Conservation (phyloP, 495 filamentous ascomycete species). For the Hyaloscypha hepaticicola region DNA sequence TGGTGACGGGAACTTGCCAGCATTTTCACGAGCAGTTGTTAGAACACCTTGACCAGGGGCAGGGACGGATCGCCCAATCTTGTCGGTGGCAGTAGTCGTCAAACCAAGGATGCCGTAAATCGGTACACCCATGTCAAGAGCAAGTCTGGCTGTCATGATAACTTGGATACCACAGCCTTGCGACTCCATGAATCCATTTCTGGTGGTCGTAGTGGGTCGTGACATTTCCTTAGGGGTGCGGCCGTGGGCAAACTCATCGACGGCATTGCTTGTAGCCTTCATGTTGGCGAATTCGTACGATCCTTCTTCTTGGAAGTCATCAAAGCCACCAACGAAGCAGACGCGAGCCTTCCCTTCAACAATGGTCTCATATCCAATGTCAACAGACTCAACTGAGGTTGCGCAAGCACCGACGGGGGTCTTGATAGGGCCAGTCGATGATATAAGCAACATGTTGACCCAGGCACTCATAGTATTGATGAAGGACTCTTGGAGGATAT, state of each 20-base stretch:
- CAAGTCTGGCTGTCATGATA: constrained; percentile 95
- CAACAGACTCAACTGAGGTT: constrained; percentile 93
- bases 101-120: constrained; percentile 94
- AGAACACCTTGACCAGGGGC: constrained; percentile 96
- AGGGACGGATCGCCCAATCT: constrained; percentile 96
- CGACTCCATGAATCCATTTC: constrained; percentile 99
- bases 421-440: constrained; percentile 97
- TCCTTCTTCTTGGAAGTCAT: constrained; percentile 99
- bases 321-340: constrained; percentile 97
- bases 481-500: constrained; percentile 98
- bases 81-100: constrained; percentile 97
- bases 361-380: constrained; percentile 97
- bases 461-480: constrained; percentile 99
- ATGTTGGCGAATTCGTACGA: constrained; percentile 99
- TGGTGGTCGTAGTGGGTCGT: constrained; percentile 90
- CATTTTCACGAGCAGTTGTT: constrained; percentile 91
- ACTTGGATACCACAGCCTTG: constrained; percentile 98
- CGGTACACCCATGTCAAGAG: constrained; percentile 96
- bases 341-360: constrained; percentile 95
- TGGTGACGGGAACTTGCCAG: constrained; percentile 89
- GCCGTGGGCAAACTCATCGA: constrained; percentile 93
- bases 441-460: constrained; percentile 98
- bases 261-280: constrained; percentile 97
- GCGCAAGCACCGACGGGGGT: constrained; percentile 97
- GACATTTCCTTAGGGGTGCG: constrained; percentile 98